A percentile compares a stretch with the other conserved stretches of the same genome.
These are phyloP conservation scores for Abrus precatorius DNA, from an alignment of 306 rosid species.

Conservation along the genomic window DNA sequence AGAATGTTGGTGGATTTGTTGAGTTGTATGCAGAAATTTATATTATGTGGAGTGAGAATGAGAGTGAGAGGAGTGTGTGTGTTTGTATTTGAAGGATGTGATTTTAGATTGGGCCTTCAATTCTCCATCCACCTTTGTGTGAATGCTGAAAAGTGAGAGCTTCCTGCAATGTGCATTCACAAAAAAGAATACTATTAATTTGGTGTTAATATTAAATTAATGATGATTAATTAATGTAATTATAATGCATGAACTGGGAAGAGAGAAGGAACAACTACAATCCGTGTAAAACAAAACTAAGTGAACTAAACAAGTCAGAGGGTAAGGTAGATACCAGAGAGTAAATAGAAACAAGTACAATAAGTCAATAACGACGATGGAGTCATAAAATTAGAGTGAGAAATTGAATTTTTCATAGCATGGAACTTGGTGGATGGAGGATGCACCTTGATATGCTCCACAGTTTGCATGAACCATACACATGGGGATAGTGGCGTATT, in stretches of 20 bases:
- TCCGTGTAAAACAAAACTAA: conserved; percentile 42
- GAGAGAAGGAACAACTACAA: background rate
- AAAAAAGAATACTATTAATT: conserved; percentile 5
- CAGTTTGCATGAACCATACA: conserved; percentile 45
- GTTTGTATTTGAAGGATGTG: conserved; percentile 16
- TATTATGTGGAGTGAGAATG: conserved; percentile 50
- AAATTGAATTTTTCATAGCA: conserved; percentile 25
- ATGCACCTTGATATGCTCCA: conserved; percentile 26
- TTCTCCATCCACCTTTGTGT: conserved; percentile 36
- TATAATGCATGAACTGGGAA: background rate
- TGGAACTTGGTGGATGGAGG: conserved; percentile 5
- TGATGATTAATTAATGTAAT: background rate
- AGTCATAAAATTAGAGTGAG: background rate
- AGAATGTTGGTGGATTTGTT: conserved; percentile 75
- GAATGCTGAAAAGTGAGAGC: conserved; percentile 31
- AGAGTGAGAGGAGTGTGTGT: conserved; percentile 16
- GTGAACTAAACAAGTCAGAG: conserved; percentile 44
- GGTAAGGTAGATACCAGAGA: background rate
- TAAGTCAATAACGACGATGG: conserved; percentile 24
- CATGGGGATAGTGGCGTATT: conserved; percentile 43
- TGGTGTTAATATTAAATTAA: background rate
- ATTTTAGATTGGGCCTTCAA: conserved; percentile 50
- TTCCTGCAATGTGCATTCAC: conserved; percentile 41
- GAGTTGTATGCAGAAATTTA: conserved; percentile 59
- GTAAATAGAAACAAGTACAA: conserved; percentile 37